Base-by-base conservation (phyloP, 2,329 filamentous ascomycete genomes). In the Lachnellula willkommii region DNA sequence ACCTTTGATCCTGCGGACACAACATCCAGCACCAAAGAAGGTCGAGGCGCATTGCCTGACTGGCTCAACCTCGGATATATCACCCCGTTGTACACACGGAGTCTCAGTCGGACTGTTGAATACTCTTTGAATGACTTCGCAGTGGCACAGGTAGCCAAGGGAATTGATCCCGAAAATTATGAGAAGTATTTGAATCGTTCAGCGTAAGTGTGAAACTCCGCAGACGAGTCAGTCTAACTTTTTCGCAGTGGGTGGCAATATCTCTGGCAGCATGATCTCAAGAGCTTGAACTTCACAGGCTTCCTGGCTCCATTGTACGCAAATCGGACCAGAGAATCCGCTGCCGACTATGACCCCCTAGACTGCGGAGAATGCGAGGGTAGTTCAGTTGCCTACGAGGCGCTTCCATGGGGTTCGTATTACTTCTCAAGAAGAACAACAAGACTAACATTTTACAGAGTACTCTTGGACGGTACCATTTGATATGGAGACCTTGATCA, bases 101-200 rank as follows among this genome's bases (percentile, higher is more conserved):
- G 83, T 0, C 82, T 88, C 2, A 83, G 77, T 24, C 74, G 84
- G 1, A 82, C 84, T 0, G 78, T 88, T 0, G 85, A 88, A 66
- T 89, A 88, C 64, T 76, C 83, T 0, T 76, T 77, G 48, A 88
- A 89, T 65, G 86, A 89, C 66, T 89, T 88, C 62, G 78, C 75
- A 0, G 70, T 89, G 3, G 79, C 82, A 54, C 80, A 85, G 63
- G 81, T 89, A 9, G 86, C 86, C 3, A 67, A 65, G 1, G 84
- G 83, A 0, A 69, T 87, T n/a, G 67, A 59, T 54, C 36, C 64
- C 0, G 64, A 66, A 2, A 75, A 79, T 56, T 71, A 74, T 42
- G 53, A 70, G 35, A 77, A 72, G 55, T 80, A 81, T 57, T 66
- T 81, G 24, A 68, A 74, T 53, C 72, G 79, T 5, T 80, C 78